A percentile compares a stretch with the other conserved stretches of the same genome.
Conservation (phyloP, 371 early-diverging fungal genomes). For the Phascolomyces articulosus region DNA sequence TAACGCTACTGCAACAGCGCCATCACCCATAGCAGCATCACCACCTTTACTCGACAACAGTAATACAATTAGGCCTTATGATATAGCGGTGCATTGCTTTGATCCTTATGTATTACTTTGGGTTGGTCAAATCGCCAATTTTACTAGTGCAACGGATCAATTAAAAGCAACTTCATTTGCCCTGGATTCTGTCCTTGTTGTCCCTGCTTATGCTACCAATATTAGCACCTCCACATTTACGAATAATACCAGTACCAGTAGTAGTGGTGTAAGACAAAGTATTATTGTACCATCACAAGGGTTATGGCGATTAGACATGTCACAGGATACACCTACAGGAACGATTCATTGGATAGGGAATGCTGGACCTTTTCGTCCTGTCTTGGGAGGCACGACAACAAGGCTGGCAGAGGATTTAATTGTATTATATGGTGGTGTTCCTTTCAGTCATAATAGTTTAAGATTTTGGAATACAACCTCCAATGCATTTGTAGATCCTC, state of each 20-base stretch:
- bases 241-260: neutral
- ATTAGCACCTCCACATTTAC: neutral
- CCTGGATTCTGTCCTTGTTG: conserved; percentile 4
- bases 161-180: neutral
- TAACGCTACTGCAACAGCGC: neutral
- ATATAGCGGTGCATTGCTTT: conserved; percentile 17
- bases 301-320: conserved; percentile 11
- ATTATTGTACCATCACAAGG: neutral
- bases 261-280: neutral
- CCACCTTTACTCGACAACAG: too few relatives aligned
- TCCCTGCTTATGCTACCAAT: neutral
- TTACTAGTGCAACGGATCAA: conserved; percentile 5
- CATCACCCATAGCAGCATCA: neutral
- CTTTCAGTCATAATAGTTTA: conserved; percentile 15
- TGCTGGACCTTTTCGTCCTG: conserved; percentile 8
- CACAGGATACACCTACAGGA: neutral
- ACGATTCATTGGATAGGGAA: conserved; percentile 3
- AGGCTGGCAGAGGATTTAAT: conserved; percentile 8
- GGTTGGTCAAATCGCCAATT: conserved; percentile 9
- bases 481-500: conserved; percentile 2
- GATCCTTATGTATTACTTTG: conserved; percentile 14
- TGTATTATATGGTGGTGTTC: conserved; percentile 19
- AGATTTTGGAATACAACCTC: conserved; percentile 13
- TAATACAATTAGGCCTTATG: neutral
- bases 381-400: conserved; percentile 14